Base-by-base conservation (phyloP, 2,329 filamentous ascomycete species). In the Thielaviopsis populi region DNA sequence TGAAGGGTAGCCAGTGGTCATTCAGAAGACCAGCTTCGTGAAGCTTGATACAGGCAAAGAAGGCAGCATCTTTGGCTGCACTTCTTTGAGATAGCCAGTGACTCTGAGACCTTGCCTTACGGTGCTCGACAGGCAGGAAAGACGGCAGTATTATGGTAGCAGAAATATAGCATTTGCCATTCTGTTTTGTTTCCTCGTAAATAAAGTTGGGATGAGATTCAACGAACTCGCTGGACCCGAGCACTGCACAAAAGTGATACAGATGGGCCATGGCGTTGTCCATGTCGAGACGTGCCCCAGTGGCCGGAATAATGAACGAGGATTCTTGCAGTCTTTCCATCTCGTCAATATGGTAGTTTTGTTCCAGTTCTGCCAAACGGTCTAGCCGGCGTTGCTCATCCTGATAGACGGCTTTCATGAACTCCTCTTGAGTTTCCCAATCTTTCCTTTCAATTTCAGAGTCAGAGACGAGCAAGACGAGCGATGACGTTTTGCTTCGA, bases 1-100 rank as follows among this genome's bases (percentile, higher is more conserved):
- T 73, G 15, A 79, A 74, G 8, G 92, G 92, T 48, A 96, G 77
- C 0, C 96, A 74, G 69, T 95, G 79, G 15, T 95, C 82, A 67
- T 89, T 91, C 1, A 97, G 73, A 4, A 96, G 75, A 0, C 87
- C 86, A 30, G 81, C 85, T 7, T 81, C 69, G 70, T 92, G 84
- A 0, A 97, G 77, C 4, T 77, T 78, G 24, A 82, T 74, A 70
- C 91, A 96, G 0, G 91, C 88, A 69, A 89, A 82, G 67, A 95
- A 94, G 0, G 89, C 87, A 0, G 87, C 89, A 72, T 96, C 92
- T 70, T 87, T 89, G 68, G 78, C 84, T 0, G 91, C 90, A 68
- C 83, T 84, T 65, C 78, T 81, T 69, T 94, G 86, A 0, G 84
- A 88, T 11, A 68, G 73, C 91, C 91, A 96, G n/a, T 72, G 67